Evolutionary conservation across 169 alveolate species (phyloP), one percentile per base, ranked within the genome.

Genomic region (Cryptosporidium meleagridis): DNA sequence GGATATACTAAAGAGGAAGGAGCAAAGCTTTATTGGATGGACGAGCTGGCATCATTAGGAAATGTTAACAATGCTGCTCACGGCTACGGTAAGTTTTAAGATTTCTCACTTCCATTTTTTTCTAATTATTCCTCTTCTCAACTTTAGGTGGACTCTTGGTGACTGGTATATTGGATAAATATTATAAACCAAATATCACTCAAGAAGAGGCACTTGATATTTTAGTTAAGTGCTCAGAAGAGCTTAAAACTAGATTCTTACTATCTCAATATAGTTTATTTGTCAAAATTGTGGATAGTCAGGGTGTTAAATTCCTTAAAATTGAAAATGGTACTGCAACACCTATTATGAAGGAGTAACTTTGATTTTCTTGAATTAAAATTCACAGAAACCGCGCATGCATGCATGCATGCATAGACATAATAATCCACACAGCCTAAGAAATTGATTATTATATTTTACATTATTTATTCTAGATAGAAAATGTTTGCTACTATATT

Each of bases 21-120:
- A 16, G 96, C 97, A 26, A 92, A 94, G 70, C 89, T 96, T 48
- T 96, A 89, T 92, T 96, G 98, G 98, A 92, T 96, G 80, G 98
- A 96, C 86, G 95, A 96, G 73, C 85, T 96, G 85, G 97, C 97
- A 58, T 92, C 96, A 33, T 86, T 93, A 91, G 96, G 93, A 53
- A 92, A 92, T 41, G 94, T 94, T 35, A 92, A 93, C 68, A 95
- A 94, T 39, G 98, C 97, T 10, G 98, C 97, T 37, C 98, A 96
- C 80, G 98, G 98, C 1, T 96, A 96, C 73, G 98, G 97, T 18
- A 97, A 96, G 58, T 92, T 93, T 48, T 10, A 14, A 91, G 85
- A 93, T 14, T 94, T 94, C 14, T 70, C 93, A 70, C 96, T 96
- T 93, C 95, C 51, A 96, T 93, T 93, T 93, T 67, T 93, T 91